Conservation (phyloP, 2,329 filamentous ascomycete species). For the Nakataea oryzae region DNA sequence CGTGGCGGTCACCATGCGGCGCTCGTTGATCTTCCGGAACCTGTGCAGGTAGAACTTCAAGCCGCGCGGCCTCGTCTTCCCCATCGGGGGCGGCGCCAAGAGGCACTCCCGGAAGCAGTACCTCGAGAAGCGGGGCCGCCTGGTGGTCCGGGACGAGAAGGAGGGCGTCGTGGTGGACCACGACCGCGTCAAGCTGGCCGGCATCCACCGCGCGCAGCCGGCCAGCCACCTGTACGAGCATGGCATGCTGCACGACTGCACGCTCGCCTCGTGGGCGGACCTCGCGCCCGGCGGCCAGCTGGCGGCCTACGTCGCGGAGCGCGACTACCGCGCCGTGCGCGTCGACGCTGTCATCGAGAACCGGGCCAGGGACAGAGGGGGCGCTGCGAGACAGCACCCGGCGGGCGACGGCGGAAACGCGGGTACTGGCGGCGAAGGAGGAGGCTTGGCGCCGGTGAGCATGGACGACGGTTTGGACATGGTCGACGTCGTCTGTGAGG, state of each 20-base stretch:
- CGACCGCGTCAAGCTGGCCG: slow-evolving; percentile 16
- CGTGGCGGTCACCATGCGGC: background rate
- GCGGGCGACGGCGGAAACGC: background rate
- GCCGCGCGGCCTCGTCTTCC: background rate
- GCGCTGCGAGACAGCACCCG: no score
- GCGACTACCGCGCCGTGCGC: background rate
- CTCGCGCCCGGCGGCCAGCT: background rate
- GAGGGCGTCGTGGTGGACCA: no score
- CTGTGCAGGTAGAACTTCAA: background rate
- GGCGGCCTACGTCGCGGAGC: background rate
- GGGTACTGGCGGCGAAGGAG: background rate
- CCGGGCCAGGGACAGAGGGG: background rate
- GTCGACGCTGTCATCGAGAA: background rate
- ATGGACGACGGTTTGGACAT: background rate
- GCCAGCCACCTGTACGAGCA: slow-evolving; percentile 23
- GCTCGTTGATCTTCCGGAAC: background rate
- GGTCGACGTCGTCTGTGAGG: background rate
- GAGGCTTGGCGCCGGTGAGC: background rate
- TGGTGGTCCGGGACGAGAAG: no score
- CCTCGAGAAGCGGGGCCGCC: slow-evolving; percentile 5
- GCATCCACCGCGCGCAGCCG: slow-evolving; percentile 30
- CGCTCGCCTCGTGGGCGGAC: background rate
- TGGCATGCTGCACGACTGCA: background rate
- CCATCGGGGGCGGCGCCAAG: background rate
- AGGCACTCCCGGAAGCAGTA: slow-evolving; percentile 16